A percentile compares a stretch with the other conserved stretches of the same genome.
Evolutionary conservation across 2,329 filamentous ascomycete genomes (phyloP).

Genomic region (Ophiocordyceps sinensis): DNA sequence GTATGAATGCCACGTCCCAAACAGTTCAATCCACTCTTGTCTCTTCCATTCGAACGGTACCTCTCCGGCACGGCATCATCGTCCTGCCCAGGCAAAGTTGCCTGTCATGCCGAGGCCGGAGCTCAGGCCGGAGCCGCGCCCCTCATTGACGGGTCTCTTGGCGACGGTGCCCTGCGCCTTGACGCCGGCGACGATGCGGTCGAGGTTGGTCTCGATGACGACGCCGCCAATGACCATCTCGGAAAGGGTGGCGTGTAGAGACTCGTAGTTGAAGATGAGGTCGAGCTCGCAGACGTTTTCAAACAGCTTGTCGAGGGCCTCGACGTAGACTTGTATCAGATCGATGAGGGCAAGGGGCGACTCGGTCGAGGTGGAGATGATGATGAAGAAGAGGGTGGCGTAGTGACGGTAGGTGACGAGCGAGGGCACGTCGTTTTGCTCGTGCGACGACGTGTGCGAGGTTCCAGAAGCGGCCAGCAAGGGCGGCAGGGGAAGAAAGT

Average conservation of each 20-base stretch:
- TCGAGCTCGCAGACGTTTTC: slow-evolving; percentile 98
- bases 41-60: background rate
- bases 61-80: slow-evolving; percentile 11
- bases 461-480: slow-evolving; percentile 49
- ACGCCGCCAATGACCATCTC: slow-evolving; percentile 96
- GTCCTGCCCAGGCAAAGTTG: slow-evolving; percentile 40
- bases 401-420: slow-evolving; percentile 98
- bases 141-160: slow-evolving; percentile 65
- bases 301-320: slow-evolving; percentile 85
- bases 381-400: slow-evolving; percentile 94
- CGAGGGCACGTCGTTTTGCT: slow-evolving; percentile 77
- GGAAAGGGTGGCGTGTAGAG: slow-evolving; percentile 73
- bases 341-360: slow-evolving; percentile 91
- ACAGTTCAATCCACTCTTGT: background rate
- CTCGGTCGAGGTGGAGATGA: slow-evolving; percentile 93
- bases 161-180: slow-evolving; percentile 61
- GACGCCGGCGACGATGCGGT: slow-evolving; percentile 78
- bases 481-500: slow-evolving; percentile 75
- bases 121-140: slow-evolving; percentile 29
- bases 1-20: background rate
- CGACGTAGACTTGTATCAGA: slow-evolving; percentile 95
- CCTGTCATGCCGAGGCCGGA: slow-evolving; percentile 40
- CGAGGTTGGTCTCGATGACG: slow-evolving; percentile 81
- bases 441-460: slow-evolving; percentile 48
- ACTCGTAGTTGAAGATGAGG: slow-evolving; percentile 98